A percentile compares a stretch with the other conserved stretches of the same genome.
Conservation (phyloP, 768 basidiomycete species). For the Candolleomyces aberdarensis region DNA sequence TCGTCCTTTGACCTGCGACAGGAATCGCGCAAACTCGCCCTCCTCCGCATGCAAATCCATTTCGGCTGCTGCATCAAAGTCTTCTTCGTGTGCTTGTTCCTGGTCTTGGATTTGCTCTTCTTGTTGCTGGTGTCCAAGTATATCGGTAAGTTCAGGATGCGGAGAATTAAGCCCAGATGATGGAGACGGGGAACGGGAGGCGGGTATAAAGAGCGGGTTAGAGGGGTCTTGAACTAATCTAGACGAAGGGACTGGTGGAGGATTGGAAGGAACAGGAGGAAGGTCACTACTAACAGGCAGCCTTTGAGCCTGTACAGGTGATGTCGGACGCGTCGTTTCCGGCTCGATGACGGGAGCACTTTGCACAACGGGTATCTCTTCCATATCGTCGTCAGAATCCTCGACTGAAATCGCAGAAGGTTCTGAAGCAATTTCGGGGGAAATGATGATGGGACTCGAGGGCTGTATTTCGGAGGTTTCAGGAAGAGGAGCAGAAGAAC, state of each 20-base stretch:
- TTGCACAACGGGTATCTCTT: slow-evolving; percentile 22
- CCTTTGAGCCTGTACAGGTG: too few species aligned
- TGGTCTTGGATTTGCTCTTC: not conserved
- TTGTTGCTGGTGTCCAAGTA: not conserved
- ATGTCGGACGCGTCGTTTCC: too few species aligned
- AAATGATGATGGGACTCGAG: too few species aligned
- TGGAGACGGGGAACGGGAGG: slow-evolving; percentile 5
- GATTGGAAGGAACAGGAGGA: too few species aligned
- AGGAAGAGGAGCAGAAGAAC: too few species aligned
- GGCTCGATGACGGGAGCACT: too few species aligned
- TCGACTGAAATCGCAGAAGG: not conserved
- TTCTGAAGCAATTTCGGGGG: not conserved
- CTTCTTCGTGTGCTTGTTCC: slow-evolving; percentile 18
- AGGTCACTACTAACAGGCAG: too few species aligned
- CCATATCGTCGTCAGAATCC: slow-evolving; percentile 36
- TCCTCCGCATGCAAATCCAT: slow-evolving; percentile 79
- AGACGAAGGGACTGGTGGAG: not conserved
- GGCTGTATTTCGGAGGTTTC: too few species aligned
- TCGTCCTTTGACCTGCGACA: slow-evolving; percentile 87
- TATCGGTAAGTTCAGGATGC: not conserved
- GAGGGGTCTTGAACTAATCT: not conserved
- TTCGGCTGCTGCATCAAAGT: slow-evolving; percentile 85
- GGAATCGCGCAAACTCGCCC: slow-evolving; percentile 87
- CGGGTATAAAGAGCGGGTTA: slow-evolving; percentile 17
- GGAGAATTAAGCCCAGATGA: slow-evolving; percentile 4